Percentiles rank a stretch among this genome's conserved stretches.
These are phyloP conservation scores for Berkeleyomyces basicola DNA, from an alignment of 2,329 filamentous ascomycete species.

Conservation along the genomic window DNA sequence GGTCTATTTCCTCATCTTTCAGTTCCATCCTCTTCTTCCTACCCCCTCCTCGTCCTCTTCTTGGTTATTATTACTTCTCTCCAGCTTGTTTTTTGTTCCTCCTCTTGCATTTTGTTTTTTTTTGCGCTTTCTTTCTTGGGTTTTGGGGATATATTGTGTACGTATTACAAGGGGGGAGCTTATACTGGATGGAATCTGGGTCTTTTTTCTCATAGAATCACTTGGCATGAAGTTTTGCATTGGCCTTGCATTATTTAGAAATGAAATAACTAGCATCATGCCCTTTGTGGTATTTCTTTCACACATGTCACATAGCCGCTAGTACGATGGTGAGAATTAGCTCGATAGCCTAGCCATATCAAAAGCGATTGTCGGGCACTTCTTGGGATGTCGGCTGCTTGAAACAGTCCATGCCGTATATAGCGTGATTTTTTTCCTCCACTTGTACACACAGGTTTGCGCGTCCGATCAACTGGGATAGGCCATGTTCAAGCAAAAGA, in stretches of 20 bases:
- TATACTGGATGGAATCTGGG: slow-evolving; percentile 10
- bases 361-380: background rate
- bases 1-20: background rate
- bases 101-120: slow-evolving; percentile 20
- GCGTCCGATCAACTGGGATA: background rate
- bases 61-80: slow-evolving; percentile 18
- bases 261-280: background rate
- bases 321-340: background rate
- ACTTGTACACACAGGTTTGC: background rate
- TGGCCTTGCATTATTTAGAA: background rate
- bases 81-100: slow-evolving; percentile 22
- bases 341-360: background rate
- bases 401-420: background rate
- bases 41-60: background rate
- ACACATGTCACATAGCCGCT: background rate
- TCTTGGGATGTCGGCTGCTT: background rate
- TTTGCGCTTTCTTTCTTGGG: slow-evolving; percentile 15
- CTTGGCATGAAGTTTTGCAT: slow-evolving; percentile 13
- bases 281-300: background rate
- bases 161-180: slow-evolving; percentile 1
- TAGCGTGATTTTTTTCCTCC: background rate
- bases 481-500: background rate
- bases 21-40: background rate
- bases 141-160: background rate
- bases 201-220: background rate